A percentile compares a stretch with the other conserved stretches of the same genome.
These are phyloP conservation scores for Tuber microsphaerosporum DNA, from an alignment of 495 filamentous ascomycete species.

Conservation along the genomic window DNA sequence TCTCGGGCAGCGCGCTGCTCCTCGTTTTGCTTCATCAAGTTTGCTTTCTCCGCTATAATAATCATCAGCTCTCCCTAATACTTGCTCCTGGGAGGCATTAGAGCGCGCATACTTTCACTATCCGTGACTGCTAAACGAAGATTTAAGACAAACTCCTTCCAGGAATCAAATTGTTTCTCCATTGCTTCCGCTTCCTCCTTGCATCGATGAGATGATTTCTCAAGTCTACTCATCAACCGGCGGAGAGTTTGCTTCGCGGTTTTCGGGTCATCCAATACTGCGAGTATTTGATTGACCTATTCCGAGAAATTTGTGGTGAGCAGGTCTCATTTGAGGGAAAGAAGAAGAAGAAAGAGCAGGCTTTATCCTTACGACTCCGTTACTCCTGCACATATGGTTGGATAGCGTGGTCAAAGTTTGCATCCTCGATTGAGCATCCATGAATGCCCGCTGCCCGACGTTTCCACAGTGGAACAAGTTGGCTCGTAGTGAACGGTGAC, in stretches of 20 bases:
- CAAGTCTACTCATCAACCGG: slow-evolving; percentile 2
- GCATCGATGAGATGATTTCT: slow-evolving; percentile 1
- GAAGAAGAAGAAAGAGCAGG: not conserved
- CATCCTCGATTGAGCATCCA: slow-evolving; percentile 8
- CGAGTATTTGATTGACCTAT: slow-evolving; percentile 3
- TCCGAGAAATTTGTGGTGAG: not conserved
- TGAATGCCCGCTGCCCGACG: slow-evolving; percentile 6
- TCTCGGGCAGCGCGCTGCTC: not conserved
- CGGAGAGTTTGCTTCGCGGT: not conserved
- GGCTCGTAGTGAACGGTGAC: slow-evolving; percentile 2
- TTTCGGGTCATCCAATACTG: slow-evolving; percentile 7
- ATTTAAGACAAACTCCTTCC: slow-evolving; percentile 3
- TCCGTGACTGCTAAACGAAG: slow-evolving; percentile 5
- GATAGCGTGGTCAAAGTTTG: not conserved
- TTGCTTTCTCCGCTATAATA: not conserved
- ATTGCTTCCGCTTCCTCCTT: slow-evolving; percentile 10
- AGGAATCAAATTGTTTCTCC: slow-evolving; percentile 3
- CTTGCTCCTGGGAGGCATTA: too few relatives aligned
- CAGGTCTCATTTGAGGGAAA: not conserved
- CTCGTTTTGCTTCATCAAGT: not conserved
- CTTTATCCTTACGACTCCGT: slow-evolving; percentile 7
- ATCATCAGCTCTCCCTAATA: not conserved
- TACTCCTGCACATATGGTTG: not conserved
- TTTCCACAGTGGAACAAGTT: slow-evolving; percentile 11
- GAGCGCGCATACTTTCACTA: not conserved